Evolutionary conservation across 169 alveolate species (phyloP).

Genomic region (Cryptosporidium meleagridis): DNA sequence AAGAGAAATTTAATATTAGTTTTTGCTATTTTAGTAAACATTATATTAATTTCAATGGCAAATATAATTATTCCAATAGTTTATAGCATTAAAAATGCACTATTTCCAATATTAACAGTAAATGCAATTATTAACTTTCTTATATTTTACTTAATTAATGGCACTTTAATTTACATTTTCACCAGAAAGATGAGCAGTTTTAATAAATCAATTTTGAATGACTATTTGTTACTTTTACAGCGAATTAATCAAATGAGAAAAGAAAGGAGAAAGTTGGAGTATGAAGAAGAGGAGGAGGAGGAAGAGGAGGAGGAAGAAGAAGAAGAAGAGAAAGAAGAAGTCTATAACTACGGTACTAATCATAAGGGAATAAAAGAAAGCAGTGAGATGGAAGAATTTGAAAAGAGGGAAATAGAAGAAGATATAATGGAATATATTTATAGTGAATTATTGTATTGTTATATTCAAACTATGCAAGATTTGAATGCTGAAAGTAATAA

Average conservation of each 20-base stretch:
- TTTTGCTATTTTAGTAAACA: background rate
- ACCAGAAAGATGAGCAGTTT: background rate
- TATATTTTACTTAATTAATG: constrained; percentile 14
- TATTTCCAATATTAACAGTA: constrained; percentile 1
- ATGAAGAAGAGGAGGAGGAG: background rate
- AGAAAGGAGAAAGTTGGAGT: constrained; percentile 6
- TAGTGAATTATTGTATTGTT: constrained; percentile 1
- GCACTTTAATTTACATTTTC: background rate
- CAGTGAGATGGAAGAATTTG: background rate
- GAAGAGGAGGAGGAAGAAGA: background rate
- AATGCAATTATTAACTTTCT: constrained; percentile 1
- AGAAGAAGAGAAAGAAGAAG: background rate
- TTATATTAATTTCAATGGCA: constrained; percentile 23
- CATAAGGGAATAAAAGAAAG: background rate
- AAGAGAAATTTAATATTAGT: background rate
- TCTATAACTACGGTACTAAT: no score
- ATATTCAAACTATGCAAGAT: background rate
- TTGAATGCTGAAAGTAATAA: background rate
- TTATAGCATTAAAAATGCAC: background rate
- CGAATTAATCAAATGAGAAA: background rate
- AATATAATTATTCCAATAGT: constrained; percentile 29
- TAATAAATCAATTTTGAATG: background rate
- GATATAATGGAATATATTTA: constrained; percentile 13
- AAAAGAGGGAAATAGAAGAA: background rate
- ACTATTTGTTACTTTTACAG: background rate